Percentiles rank a stretch among this genome's conserved stretches.
phyloP scores from a whole-genome alignment of 805 yeast genomes.

The Cyberlindnera suaveolens region DNA sequence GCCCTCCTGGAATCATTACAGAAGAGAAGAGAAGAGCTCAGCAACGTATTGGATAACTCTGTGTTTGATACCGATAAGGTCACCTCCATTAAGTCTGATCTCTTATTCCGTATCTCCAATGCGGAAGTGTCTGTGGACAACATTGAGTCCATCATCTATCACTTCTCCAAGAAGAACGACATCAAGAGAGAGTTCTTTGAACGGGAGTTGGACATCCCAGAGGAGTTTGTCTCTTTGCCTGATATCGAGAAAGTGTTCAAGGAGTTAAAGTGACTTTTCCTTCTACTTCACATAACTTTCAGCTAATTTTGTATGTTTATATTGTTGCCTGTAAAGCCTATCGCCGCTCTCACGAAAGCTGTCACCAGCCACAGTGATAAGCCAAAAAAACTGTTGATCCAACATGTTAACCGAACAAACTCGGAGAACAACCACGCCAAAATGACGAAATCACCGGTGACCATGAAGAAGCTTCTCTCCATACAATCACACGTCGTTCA shows the following conservation, averaged over 20 bases:
- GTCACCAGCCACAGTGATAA: too few relatives aligned
- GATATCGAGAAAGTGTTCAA: conserved; percentile 6
- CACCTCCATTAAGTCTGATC: conserved; percentile 5
- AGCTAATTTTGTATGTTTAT: too few relatives aligned
- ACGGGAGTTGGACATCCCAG: conserved; percentile 38
- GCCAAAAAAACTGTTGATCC: too few relatives aligned
- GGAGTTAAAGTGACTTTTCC: neutral
- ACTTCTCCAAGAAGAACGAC: conserved; percentile 27
- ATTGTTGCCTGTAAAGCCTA: too few relatives aligned
- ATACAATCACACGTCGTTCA: conserved; percentile 91
- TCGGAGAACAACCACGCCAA: neutral
- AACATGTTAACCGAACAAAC: too few relatives aligned
- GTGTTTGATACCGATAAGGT: conserved; percentile 12
- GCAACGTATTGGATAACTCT: conserved; percentile 5
- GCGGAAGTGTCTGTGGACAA: conserved; percentile 30
- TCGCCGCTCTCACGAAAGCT: too few relatives aligned
- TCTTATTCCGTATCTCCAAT: conserved; percentile 6
- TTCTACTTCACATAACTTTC: too few relatives aligned
- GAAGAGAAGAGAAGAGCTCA: conserved; percentile 5
- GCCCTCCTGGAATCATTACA: conserved; percentile 9
- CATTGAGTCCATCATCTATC: conserved; percentile 34
- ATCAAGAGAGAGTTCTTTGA: conserved; percentile 27
- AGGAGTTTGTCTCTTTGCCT: conserved; percentile 29
- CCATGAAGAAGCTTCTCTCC: conserved; percentile 31
- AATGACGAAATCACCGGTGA: neutral